Evolutionary conservation across 2,329 filamentous ascomycete genomes (phyloP).

Genomic region (Paraconiothyrium brasiliense): DNA sequence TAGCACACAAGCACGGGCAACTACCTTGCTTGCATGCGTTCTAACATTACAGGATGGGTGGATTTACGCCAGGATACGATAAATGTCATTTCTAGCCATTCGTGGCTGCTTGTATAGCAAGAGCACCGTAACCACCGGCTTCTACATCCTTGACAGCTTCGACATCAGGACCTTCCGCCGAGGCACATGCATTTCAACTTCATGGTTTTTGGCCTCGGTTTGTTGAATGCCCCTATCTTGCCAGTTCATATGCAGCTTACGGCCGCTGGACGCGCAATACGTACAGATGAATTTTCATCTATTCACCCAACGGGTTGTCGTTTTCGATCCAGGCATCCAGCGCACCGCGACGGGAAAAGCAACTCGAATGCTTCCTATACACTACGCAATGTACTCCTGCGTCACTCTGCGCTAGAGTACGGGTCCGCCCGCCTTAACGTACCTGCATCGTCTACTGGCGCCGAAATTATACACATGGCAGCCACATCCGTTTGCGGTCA

Average conservation of each 20-base stretch:
- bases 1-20: slow-evolving; percentile 6
- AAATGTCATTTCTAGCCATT: background rate
- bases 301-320: slow-evolving; percentile 2
- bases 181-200: background rate
- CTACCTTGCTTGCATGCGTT: background rate
- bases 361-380: slow-evolving; percentile 7
- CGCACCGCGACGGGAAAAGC: slow-evolving; percentile 8
- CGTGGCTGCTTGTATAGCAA: background rate
- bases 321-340: slow-evolving; percentile 7
- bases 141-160: background rate
- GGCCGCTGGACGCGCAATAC: background rate
- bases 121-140: background rate
- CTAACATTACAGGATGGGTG: too few species aligned
- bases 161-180: background rate
- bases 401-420: slow-evolving; percentile 5
- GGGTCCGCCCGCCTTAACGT: background rate
- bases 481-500: slow-evolving; percentile 5
- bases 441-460: too few species aligned
- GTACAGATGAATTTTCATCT: background rate
- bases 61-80: too few species aligned
- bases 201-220: background rate
- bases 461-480: slow-evolving; percentile 2
- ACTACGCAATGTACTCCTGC: slow-evolving; percentile 12
- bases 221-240: background rate
- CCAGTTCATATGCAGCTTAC: background rate